Conservation (phyloP, 345 rosid genomes). For the Durio zibethinus region DNA sequence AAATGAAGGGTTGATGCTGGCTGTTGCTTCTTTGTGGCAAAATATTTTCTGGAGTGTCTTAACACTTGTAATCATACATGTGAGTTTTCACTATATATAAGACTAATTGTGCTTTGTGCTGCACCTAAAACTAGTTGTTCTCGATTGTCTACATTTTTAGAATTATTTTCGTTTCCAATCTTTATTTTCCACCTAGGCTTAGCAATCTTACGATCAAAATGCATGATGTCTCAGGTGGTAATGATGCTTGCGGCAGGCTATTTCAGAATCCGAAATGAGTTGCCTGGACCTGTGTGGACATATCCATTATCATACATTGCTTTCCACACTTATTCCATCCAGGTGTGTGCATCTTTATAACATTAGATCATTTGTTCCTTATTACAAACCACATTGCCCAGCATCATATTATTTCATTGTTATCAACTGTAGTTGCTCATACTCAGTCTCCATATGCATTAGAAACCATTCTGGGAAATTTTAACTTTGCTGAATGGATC, state of each 20-base stretch:
- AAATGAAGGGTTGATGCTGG: slow-evolving; percentile 86
- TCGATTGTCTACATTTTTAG: background rate
- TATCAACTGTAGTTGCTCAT: background rate
- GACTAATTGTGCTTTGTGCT: background rate
- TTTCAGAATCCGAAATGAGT: slow-evolving; percentile 74
- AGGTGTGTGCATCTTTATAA: slow-evolving; percentile 43
- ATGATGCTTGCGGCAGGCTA: slow-evolving; percentile 99
- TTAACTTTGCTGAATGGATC: background rate
- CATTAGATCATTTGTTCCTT: background rate
- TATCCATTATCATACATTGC: slow-evolving; percentile 89
- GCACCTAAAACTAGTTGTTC: background rate
- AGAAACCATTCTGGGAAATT: background rate
- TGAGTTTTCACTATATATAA: slow-evolving; percentile 35
- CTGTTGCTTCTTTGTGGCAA: slow-evolving; percentile 61
- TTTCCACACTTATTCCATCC: slow-evolving; percentile 84
- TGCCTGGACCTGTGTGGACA: slow-evolving; percentile 83
- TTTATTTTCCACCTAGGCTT: background rate
- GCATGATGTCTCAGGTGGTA: slow-evolving; percentile 55
- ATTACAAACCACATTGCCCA: background rate
- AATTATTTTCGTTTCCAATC: background rate
- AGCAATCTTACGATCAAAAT: background rate
- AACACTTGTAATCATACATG: slow-evolving; percentile 58
- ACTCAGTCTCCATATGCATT: no score
- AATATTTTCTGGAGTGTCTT: slow-evolving; percentile 76
- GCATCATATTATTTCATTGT: background rate